Evolutionary conservation across 306 rosid species (phyloP).

Genomic region (Malus asiatica): DNA sequence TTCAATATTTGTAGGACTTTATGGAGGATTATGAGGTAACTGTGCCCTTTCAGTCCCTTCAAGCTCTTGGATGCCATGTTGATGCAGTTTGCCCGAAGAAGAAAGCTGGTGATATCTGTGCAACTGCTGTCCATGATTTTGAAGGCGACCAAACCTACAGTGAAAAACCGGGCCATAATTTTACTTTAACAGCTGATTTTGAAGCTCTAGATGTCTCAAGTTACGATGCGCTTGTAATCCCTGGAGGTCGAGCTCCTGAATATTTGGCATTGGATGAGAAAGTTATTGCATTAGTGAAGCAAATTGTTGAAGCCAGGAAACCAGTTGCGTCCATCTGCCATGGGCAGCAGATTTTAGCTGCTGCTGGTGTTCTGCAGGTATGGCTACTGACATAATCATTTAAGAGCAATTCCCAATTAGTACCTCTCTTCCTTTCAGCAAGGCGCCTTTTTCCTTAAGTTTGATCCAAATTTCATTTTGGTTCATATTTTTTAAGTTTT

Average conservation of each 20-base stretch:
- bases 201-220: constrained; percentile 48
- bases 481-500: neutral
- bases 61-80: constrained; percentile 83
- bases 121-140: constrained; percentile 78
- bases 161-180: constrained; percentile 68
- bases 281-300: constrained; percentile 35
- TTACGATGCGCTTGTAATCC: constrained; percentile 60
- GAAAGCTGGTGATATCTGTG: constrained; percentile 70
- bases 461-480: neutral
- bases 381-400: neutral
- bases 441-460: neutral
- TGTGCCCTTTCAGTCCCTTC: constrained; percentile 81
- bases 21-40: constrained; percentile 84
- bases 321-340: constrained; percentile 59
- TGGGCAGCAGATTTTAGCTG: constrained; percentile 82
- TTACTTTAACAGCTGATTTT: constrained; percentile 52
- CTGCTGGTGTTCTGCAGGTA: constrained; percentile 87
- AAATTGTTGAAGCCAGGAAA: constrained; percentile 39
- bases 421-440: neutral
- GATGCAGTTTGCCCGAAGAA: constrained; percentile 78
- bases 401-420: neutral
- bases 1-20: constrained; percentile 49
- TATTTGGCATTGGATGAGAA: constrained; percentile 36
- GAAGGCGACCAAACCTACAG: constrained; percentile 92
- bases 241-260: constrained; percentile 55